Percentiles rank a stretch among this genome's conserved stretches.
phyloP scores from a whole-genome alignment of 2,329 filamentous ascomycete species.

The Colletotrichum sidae region DNA sequence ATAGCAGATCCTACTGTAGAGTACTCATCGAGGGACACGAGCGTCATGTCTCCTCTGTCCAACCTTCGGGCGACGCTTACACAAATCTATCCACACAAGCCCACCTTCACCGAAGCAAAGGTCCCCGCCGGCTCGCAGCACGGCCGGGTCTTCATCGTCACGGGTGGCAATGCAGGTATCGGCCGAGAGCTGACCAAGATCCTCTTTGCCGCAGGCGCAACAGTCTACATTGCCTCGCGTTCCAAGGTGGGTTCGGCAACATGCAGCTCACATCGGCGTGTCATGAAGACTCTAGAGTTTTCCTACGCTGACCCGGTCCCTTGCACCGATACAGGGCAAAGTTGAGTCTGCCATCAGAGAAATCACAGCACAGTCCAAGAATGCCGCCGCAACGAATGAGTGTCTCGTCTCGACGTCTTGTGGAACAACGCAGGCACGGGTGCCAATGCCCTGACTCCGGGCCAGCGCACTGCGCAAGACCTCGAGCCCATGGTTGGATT shows the following conservation, averaged over 20 bases:
- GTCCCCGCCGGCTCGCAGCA: too few relatives aligned
- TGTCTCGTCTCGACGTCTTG: conserved; percentile 54
- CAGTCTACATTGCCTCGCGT: too few relatives aligned
- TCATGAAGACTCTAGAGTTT: too few relatives aligned
- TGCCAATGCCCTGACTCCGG: conserved; percentile 31
- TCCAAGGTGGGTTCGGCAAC: too few relatives aligned
- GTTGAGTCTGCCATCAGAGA: background rate
- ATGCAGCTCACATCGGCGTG: too few relatives aligned
- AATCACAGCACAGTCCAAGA: background rate
- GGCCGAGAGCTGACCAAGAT: too few relatives aligned
- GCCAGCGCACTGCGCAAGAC: conserved; percentile 44
- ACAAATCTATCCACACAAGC: conserved; percentile 40
- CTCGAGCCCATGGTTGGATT: conserved; percentile 49
- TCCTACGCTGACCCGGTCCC: too few relatives aligned
- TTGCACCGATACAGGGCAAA: background rate
- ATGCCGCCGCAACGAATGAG: background rate
- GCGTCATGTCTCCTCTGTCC: conserved; percentile 1
- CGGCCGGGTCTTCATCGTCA: too few relatives aligned
- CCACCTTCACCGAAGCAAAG: conserved; percentile 44
- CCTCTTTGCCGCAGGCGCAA: too few relatives aligned
- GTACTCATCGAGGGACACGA: too few relatives aligned
- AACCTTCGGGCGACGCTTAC: conserved; percentile 11
- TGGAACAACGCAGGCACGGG: conserved; percentile 53
- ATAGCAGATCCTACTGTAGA: too few relatives aligned
- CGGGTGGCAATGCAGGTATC: too few relatives aligned